phyloP scores from a whole-genome alignment of 306 rosid species.

The Urtica urens region DNA sequence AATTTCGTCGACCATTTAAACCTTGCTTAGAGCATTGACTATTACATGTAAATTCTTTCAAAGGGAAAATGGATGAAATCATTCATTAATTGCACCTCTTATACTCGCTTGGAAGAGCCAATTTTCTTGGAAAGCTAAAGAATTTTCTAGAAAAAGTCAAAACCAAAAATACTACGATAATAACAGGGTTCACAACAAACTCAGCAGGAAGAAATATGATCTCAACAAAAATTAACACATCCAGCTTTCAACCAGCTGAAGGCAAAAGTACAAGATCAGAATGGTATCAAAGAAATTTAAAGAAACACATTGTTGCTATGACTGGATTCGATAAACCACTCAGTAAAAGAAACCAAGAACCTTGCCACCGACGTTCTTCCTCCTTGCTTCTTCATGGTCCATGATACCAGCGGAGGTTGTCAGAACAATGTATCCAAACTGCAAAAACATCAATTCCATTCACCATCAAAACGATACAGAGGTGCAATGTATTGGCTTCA shows the following conservation, averaged over 20 bases:
- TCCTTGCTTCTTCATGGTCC: conserved; percentile 34
- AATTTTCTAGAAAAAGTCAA: too few relatives aligned
- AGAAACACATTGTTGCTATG: neutral
- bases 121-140: too few relatives aligned
- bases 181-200: too few relatives aligned
- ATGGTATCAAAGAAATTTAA: neutral
- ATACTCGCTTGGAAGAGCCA: too few relatives aligned
- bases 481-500: neutral
- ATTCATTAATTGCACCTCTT: too few relatives aligned
- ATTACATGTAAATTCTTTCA: too few relatives aligned
- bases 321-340: neutral
- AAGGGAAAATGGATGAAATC: too few relatives aligned
- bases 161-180: too few relatives aligned
- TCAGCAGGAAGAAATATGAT: too few relatives aligned
- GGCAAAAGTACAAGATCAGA: neutral
- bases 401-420: conserved; percentile 40
- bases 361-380: conserved; percentile 36
- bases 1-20: too few relatives aligned
- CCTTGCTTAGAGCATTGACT: too few relatives aligned
- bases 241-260: neutral
- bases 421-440: conserved; percentile 32
- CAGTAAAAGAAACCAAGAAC: conserved; percentile 34
- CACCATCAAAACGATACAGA: neutral
- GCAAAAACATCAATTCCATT: neutral
- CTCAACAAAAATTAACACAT: neutral